These are phyloP conservation scores for Beauveria australis DNA, from an alignment of 2,329 filamentous ascomycete species.

Conservation along the genomic window DNA sequence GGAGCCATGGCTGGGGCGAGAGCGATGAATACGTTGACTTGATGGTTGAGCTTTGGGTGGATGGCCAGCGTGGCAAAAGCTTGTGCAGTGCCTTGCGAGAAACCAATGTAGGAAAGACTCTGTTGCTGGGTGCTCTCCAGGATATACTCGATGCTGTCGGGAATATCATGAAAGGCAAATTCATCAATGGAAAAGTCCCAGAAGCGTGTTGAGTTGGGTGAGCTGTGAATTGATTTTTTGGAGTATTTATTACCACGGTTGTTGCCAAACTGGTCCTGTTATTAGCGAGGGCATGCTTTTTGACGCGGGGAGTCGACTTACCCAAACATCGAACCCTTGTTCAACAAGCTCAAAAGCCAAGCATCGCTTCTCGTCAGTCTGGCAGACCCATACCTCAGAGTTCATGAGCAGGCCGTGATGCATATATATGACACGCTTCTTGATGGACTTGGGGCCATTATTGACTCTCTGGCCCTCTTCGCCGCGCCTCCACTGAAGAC, in stretches of 20 bases:
- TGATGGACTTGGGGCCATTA: slow-evolving; percentile 53
- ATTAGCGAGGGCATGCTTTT: slow-evolving; percentile 20
- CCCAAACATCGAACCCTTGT: slow-evolving; percentile 91
- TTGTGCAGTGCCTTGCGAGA: slow-evolving; percentile 94
- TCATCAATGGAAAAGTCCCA: slow-evolving; percentile 99
- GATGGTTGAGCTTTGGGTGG: slow-evolving; percentile 82
- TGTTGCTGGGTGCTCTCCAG: slow-evolving; percentile 72
- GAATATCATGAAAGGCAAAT: slow-evolving; percentile 96
- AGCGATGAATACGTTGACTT: slow-evolving; percentile 93
- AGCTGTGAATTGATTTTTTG: slow-evolving; percentile 76
- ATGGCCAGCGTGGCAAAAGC: slow-evolving; percentile 91
- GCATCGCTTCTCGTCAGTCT: slow-evolving; percentile 78
- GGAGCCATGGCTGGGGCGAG: slow-evolving; percentile 95
- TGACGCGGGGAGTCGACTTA: slow-evolving; percentile 30
- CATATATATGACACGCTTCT: slow-evolving; percentile 84
- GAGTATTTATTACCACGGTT: slow-evolving; percentile 99
- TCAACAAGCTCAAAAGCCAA: slow-evolving; percentile 86
- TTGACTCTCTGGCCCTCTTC: slow-evolving; percentile 78
- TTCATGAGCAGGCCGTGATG: slow-evolving; percentile 98
- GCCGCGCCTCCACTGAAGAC: slow-evolving; percentile 73
- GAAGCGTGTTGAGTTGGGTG: slow-evolving; percentile 69
- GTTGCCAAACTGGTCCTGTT: slow-evolving; percentile 66
- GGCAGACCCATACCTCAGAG: slow-evolving; percentile 94
- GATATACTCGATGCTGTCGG: slow-evolving; percentile 88
- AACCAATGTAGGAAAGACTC: slow-evolving; percentile 90